phyloP scores from a whole-genome alignment of 2,329 filamentous ascomycete genomes.

The Alternaria viburni region DNA sequence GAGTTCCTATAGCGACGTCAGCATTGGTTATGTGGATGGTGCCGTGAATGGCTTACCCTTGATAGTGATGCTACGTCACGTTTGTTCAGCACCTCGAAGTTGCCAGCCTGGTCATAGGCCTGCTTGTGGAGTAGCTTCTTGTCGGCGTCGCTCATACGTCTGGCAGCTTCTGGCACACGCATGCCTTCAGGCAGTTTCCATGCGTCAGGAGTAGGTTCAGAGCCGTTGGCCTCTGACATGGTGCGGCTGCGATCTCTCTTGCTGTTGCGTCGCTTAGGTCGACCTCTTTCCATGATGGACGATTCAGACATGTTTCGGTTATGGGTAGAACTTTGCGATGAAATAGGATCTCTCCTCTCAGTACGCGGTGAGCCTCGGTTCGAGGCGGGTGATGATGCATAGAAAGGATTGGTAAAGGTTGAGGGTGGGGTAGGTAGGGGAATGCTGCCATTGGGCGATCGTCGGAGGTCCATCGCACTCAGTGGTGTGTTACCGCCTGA shows the following conservation, averaged over 20 bases:
- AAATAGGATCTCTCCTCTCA: constrained; percentile 41
- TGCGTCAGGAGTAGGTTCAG: constrained; percentile 33
- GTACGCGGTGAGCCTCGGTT: constrained; percentile 40
- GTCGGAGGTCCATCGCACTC: constrained; percentile 37
- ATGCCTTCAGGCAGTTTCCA: constrained; percentile 49
- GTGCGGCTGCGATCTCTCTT: constrained; percentile 43
- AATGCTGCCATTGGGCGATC: constrained; percentile 39
- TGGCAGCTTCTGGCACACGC: constrained; percentile 43
- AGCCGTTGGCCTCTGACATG: constrained; percentile 41
- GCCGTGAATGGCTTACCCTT: constrained; percentile 53
- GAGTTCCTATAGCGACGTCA: constrained; percentile 64
- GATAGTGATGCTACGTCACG: constrained; percentile 60
- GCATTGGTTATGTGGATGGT: constrained; percentile 3
- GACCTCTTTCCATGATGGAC: constrained; percentile 48
- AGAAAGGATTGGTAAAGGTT: constrained; percentile 40
- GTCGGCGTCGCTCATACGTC: constrained; percentile 43
- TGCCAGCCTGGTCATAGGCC: constrained; percentile 48
- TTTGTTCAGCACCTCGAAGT: constrained; percentile 50
- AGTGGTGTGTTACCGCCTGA: constrained; percentile 33
- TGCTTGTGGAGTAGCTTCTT: constrained; percentile 48
- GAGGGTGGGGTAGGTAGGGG: constrained; percentile 40
- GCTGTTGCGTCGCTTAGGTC: constrained; percentile 40
- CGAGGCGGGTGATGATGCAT: constrained; percentile 38
- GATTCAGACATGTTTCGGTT: constrained; percentile 47
- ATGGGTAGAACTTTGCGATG: constrained; percentile 28